Evolutionary conservation across 345 rosid species (phyloP).

Genomic region (Boechera divaricarpa): DNA sequence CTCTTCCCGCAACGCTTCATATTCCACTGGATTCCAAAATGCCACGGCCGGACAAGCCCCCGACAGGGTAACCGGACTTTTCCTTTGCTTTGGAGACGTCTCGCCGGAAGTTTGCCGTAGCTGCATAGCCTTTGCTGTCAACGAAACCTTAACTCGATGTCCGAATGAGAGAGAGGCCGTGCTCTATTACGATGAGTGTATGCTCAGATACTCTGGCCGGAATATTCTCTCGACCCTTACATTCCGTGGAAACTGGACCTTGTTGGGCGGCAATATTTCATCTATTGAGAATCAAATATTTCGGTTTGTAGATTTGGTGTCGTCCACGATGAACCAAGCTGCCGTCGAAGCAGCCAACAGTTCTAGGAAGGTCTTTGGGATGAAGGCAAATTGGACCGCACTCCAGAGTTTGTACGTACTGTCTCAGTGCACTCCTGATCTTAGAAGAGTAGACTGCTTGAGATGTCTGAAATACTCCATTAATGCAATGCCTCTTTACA

Average conservation of each 20-base stretch:
- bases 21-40: slow-evolving; percentile 48
- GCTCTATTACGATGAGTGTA: slow-evolving; percentile 46
- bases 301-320: background rate
- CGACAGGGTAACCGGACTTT: slow-evolving; percentile 39
- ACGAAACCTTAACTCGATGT: slow-evolving; percentile 1
- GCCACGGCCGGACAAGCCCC: slow-evolving; percentile 34
- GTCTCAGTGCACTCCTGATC: slow-evolving; percentile 57
- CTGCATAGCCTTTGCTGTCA: slow-evolving; percentile 39
- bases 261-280: background rate
- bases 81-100: slow-evolving; percentile 47
- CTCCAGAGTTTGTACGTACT: slow-evolving; percentile 36
- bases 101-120: slow-evolving; percentile 22
- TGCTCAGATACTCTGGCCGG: slow-evolving; percentile 39
- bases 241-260: background rate
- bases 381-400: background rate
- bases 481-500: background rate
- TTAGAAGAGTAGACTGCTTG: slow-evolving; percentile 25
- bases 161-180: slow-evolving; percentile 27
- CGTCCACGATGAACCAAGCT: background rate
- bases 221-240: background rate
- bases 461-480: slow-evolving; percentile 40
- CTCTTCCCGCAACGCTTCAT: slow-evolving; percentile 28
- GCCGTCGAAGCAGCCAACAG: background rate
- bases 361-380: slow-evolving; percentile 40
- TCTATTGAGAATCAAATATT: background rate